Conservation (phyloP, 2,329 filamentous ascomycete species). For the Ophiobolus disseminans region DNA sequence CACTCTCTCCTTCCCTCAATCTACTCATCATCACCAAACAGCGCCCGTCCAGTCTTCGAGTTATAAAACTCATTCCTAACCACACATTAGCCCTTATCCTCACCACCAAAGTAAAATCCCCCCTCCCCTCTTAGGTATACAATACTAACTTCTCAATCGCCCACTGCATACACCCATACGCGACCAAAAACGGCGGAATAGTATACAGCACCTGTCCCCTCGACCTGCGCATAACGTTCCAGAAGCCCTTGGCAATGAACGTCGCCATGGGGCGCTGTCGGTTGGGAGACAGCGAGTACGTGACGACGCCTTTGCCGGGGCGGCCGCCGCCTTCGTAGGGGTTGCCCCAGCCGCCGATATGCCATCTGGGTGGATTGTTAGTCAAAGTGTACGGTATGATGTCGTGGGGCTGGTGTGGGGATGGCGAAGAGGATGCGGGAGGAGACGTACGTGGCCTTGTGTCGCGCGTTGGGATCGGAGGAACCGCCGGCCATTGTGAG, state of each 20-base stretch:
- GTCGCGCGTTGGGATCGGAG: constrained; percentile 31
- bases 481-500: constrained; percentile 43
- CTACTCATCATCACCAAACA: constrained; percentile 56
- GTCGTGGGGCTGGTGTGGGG: constrained; percentile 11
- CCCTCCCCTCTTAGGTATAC: not conserved
- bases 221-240: constrained; percentile 93
- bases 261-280: constrained; percentile 87
- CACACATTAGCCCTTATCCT: constrained; percentile 7
- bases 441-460: constrained; percentile 39
- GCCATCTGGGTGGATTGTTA: constrained; percentile 37
- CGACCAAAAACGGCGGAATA: constrained; percentile 76
- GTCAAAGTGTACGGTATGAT: constrained; percentile 9
- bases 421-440: constrained; percentile 7
- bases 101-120: not conserved
- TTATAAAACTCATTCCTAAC: constrained; percentile 79
- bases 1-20: constrained; percentile 3
- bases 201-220: constrained; percentile 88
- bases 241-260: constrained; percentile 79
- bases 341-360: constrained; percentile 49
- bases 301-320: constrained; percentile 66
- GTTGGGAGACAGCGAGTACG: constrained; percentile 84
- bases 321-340: constrained; percentile 48
- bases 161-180: constrained; percentile 88
- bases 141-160: constrained; percentile 80
- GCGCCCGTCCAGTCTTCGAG: constrained; percentile 74